Percentiles rank a stretch among this genome's conserved stretches.
These are phyloP conservation scores for Botryotinia calthae DNA, from an alignment of 2,329 filamentous ascomycete genomes.

Conservation along the genomic window DNA sequence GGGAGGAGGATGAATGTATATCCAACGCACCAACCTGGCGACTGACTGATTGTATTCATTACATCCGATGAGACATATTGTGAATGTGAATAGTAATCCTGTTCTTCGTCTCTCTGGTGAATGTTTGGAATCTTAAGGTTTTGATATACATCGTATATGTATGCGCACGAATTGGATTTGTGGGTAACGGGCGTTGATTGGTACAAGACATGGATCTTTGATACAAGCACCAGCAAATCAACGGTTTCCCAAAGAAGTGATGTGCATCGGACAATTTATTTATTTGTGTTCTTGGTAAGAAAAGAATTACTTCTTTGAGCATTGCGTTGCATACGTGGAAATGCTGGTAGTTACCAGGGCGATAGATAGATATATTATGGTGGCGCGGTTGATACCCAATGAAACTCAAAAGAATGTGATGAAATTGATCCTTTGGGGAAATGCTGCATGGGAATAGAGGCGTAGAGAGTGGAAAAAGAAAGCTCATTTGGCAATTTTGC, in stretches of 20 bases:
- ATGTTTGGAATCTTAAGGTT: background rate
- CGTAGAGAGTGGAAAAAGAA: background rate
- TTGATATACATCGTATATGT: background rate
- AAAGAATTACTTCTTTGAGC: background rate
- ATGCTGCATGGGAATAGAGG: background rate
- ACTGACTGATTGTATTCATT: background rate
- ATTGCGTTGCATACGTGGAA: slow-evolving; percentile 4
- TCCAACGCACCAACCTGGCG: background rate
- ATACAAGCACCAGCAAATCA: slow-evolving; percentile 14
- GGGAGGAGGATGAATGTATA: background rate
- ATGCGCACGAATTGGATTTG: background rate
- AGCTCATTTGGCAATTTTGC: background rate
- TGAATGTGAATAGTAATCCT: background rate
- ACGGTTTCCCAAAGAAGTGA: slow-evolving; percentile 20
- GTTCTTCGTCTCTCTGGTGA: background rate
- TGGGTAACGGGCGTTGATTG: background rate
- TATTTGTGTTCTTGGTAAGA: background rate
- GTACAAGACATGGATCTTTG: slow-evolving; percentile 11
- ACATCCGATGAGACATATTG: background rate
- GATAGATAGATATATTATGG: background rate
- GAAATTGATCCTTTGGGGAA: background rate
- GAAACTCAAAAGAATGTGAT: background rate
- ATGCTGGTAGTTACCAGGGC: background rate
- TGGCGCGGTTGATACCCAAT: background rate
- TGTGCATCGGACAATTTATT: slow-evolving; percentile 20